These are phyloP conservation scores for Daldinia concentrica DNA, from an alignment of 495 filamentous ascomycete species.

Conservation along the genomic window DNA sequence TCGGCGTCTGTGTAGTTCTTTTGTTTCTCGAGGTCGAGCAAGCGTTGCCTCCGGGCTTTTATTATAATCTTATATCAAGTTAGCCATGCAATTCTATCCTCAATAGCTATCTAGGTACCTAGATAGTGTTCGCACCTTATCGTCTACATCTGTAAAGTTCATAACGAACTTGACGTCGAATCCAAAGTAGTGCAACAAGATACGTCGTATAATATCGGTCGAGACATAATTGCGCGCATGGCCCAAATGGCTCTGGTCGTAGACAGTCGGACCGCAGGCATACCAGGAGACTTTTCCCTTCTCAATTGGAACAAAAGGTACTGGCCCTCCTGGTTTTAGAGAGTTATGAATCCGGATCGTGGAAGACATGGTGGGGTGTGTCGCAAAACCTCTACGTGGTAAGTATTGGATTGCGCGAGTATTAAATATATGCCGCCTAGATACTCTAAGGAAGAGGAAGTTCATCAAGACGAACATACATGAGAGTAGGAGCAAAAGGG, in stretches of 20 bases:
- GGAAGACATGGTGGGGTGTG: conserved; percentile 54
- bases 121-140: conserved; percentile 67
- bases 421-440: conserved; percentile 22
- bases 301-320: conserved; percentile 79
- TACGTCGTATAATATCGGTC: conserved; percentile 90
- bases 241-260: conserved; percentile 89
- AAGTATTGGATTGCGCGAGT: conserved; percentile 24
- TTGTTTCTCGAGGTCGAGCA: conserved; percentile 69
- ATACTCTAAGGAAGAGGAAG: conserved; percentile 35
- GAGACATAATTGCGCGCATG: conserved; percentile 95
- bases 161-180: conserved; percentile 91
- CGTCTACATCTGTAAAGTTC: conserved; percentile 94
- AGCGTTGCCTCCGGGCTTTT: conserved; percentile 77
- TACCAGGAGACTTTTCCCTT: conserved; percentile 85
- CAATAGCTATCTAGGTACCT: background rate
- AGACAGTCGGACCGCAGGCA: conserved; percentile 91
- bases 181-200: conserved; percentile 85
- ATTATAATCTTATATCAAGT: conserved; percentile 76
- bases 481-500: conserved; percentile 3
- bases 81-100: conserved; percentile 54
- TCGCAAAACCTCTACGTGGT: conserved; percentile 44
- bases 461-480: conserved; percentile 43
- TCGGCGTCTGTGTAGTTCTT: conserved; percentile 55
- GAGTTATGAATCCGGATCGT: conserved; percentile 77
- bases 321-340: conserved; percentile 72